These are phyloP conservation scores for Penicillium glabrum DNA, from an alignment of 2,329 filamentous ascomycete genomes.

Conservation along the genomic window DNA sequence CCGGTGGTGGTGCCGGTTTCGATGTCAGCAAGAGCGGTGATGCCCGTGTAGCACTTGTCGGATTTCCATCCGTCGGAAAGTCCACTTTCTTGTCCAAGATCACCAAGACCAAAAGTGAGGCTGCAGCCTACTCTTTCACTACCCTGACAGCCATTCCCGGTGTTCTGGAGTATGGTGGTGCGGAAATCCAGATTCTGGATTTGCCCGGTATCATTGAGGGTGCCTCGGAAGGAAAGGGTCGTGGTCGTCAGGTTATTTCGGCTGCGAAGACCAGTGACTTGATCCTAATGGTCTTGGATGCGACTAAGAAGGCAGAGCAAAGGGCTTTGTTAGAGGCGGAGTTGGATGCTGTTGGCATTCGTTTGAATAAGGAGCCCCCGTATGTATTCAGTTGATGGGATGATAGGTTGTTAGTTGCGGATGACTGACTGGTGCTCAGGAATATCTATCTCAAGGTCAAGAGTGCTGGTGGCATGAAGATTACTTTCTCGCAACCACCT, in stretches of 20 bases:
- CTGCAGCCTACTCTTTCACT: constrained; percentile 95
- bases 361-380: constrained; percentile 88
- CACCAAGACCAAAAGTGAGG: constrained; percentile 95
- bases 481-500: constrained; percentile 86
- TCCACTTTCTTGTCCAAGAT: constrained; percentile 99
- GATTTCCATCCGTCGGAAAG: constrained; percentile 98
- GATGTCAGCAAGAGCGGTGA: constrained; percentile 96
- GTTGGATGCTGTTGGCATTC: constrained; percentile 90
- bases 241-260: constrained; percentile 94
- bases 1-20: constrained; percentile 76
- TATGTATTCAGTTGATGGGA: constrained; percentile 45
- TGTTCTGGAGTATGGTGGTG: constrained; percentile 94
- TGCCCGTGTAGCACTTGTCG: constrained; percentile 92
- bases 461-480: constrained; percentile 97
- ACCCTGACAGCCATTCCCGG: constrained; percentile 96
- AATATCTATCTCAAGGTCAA: constrained; percentile 98
- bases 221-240: constrained; percentile 89
- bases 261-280: constrained; percentile 98
- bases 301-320: constrained; percentile 94
- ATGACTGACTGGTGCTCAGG: constrained; percentile 43
- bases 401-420: neutral
- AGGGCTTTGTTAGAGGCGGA: constrained; percentile 85
- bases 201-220: constrained; percentile 98
- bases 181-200: constrained; percentile 97
- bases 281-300: constrained; percentile 95